Conservation (phyloP, 805 yeast genomes). For the Candida montana region DNA sequence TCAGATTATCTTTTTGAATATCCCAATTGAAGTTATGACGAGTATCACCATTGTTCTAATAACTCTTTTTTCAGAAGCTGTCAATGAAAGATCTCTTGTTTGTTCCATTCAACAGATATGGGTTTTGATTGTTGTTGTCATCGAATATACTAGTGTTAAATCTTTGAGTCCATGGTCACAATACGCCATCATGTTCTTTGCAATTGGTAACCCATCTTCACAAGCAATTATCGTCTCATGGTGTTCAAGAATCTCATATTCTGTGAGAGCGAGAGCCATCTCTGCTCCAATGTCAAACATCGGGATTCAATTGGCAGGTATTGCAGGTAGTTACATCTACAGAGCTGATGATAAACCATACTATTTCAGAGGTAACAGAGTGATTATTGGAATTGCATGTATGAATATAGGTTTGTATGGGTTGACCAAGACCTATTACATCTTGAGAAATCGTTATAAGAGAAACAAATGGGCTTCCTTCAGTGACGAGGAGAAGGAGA, state of each 20-base stretch:
- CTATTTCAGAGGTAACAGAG: constrained; percentile 52
- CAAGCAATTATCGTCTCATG: constrained; percentile 55
- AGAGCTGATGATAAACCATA: constrained; percentile 51
- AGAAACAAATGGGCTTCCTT: constrained; percentile 46
- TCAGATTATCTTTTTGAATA: constrained; percentile 45
- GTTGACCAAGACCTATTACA: constrained; percentile 29
- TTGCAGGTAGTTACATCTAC: constrained; percentile 53
- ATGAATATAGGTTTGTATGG: constrained; percentile 28
- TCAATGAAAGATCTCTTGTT: constrained; percentile 30
- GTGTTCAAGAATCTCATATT: constrained; percentile 57
- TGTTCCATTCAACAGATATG: constrained; percentile 26
- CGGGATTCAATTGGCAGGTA: constrained; percentile 53
- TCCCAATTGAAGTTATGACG: constrained; percentile 41
- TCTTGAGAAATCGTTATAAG: constrained; percentile 36
- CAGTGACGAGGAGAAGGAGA: constrained; percentile 43
- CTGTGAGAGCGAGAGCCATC: constrained; percentile 60
- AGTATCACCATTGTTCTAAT: constrained; percentile 31
- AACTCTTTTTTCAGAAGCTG: constrained; percentile 33
- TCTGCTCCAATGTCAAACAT: constrained; percentile 63
- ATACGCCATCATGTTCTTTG: constrained; percentile 31
- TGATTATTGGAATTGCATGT: constrained; percentile 32
- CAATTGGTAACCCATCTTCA: constrained; percentile 40
- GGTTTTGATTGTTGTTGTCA: constrained; percentile 32
- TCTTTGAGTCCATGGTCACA: constrained; percentile 37
- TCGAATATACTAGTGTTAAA: constrained; percentile 38